Percentiles rank a stretch among this genome's conserved stretches.
Evolutionary conservation across 768 basidiomycete species (phyloP).

Genomic region (Cyathus striatus): DNA sequence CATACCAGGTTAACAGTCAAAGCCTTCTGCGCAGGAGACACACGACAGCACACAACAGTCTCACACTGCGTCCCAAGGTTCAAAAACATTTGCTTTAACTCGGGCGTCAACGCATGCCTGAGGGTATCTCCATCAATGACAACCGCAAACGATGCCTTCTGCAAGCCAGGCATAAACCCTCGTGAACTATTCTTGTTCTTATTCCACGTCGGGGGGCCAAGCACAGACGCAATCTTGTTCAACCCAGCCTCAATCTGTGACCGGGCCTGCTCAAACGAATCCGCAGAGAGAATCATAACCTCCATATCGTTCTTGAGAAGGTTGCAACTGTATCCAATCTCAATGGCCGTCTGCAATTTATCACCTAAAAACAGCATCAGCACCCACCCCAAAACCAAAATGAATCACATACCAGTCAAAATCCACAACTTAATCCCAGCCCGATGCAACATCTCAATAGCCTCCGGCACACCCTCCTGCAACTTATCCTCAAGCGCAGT

Average conservation of each 20-base stretch:
- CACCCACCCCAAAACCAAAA: not conserved
- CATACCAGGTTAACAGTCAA: slow-evolving; percentile 86
- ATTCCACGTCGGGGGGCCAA: slow-evolving; percentile 69
- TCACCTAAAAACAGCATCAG: slow-evolving; percentile 50
- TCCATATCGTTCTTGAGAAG: slow-evolving; percentile 93
- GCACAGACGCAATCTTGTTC: slow-evolving; percentile 88
- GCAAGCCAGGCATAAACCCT: slow-evolving; percentile 60
- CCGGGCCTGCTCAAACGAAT: slow-evolving; percentile 66
- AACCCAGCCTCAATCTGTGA: slow-evolving; percentile 87
- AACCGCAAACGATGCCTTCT: slow-evolving; percentile 83
- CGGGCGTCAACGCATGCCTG: slow-evolving; percentile 68
- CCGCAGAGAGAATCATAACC: slow-evolving; percentile 93
- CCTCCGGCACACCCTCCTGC: slow-evolving; percentile 94
- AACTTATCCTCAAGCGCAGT: slow-evolving; percentile 97
- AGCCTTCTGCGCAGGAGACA: slow-evolving; percentile 98
- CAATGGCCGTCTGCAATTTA: slow-evolving; percentile 97
- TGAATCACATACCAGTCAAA: slow-evolving; percentile 62
- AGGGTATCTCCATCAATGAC: slow-evolving; percentile 97
- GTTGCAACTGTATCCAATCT: slow-evolving; percentile 96
- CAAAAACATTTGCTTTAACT: slow-evolving; percentile 82
- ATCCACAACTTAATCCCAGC: slow-evolving; percentile 99
- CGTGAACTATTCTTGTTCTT: slow-evolving; percentile 53
- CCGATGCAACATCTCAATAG: slow-evolving; percentile 84
- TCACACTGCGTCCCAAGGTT: slow-evolving; percentile 94
- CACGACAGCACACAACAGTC: slow-evolving; percentile 97